Evolutionary conservation across 495 filamentous ascomycete genomes (phyloP).

Genomic region (Penicillium ucsense): DNA sequence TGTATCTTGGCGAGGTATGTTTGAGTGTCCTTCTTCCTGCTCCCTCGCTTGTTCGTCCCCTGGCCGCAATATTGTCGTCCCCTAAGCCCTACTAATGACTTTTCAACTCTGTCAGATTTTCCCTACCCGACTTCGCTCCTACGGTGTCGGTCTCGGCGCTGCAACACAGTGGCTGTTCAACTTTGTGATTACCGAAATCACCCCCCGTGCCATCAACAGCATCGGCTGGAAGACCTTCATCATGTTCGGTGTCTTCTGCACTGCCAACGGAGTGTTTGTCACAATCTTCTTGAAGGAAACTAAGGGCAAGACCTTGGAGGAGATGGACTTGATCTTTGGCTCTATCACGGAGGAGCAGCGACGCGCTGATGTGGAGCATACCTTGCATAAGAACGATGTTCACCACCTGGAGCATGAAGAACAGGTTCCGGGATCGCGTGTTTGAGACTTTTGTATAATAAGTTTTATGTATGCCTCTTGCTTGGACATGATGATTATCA

Average conservation of each 20-base stretch:
- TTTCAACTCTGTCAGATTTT: conserved; percentile 50
- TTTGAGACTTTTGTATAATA: too few relatives aligned
- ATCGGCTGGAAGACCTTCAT: conserved; percentile 46
- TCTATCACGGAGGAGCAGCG: conserved; percentile 26
- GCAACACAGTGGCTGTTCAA: conserved; percentile 42
- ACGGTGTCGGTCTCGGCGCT: conserved; percentile 60
- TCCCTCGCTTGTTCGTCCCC: too few relatives aligned
- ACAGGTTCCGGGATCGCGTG: neutral
- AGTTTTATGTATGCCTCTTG: too few relatives aligned
- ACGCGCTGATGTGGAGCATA: conserved; percentile 31
- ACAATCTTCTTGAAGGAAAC: conserved; percentile 54
- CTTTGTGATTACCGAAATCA: conserved; percentile 34
- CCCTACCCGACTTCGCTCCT: conserved; percentile 57
- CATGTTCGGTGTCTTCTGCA: conserved; percentile 45
- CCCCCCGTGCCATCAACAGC: conserved; percentile 30
- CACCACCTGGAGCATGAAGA: conserved; percentile 20
- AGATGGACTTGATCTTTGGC: conserved; percentile 41
- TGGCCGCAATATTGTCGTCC: too few relatives aligned
- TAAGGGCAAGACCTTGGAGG: conserved; percentile 40
- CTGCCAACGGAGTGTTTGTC: conserved; percentile 24
- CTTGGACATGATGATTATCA: neutral
- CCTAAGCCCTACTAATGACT: neutral
- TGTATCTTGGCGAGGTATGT: conserved; percentile 41
- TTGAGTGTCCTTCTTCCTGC: neutral
- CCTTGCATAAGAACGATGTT: conserved; percentile 25